phyloP scores from a whole-genome alignment of 768 basidiomycete species.

The Asterophora lycoperdoides region DNA sequence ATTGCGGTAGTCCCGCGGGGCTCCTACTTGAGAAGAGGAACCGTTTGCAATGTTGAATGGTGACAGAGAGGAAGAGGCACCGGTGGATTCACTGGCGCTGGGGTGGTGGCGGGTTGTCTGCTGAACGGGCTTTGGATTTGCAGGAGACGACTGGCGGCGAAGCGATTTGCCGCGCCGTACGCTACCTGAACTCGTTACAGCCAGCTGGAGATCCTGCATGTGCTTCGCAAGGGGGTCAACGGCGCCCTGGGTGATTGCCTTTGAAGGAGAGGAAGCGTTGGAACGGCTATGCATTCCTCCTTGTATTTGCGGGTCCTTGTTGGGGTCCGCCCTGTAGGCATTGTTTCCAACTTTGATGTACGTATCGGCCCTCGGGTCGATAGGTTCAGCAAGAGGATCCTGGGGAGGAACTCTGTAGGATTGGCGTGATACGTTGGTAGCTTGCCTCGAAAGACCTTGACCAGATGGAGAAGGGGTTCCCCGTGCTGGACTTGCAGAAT shows the following conservation, averaged over 20 bases:
- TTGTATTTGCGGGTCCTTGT: conserved; percentile 57
- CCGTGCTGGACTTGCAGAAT: conserved; percentile 18
- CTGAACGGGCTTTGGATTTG: conserved; percentile 20
- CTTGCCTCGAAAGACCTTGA: conserved; percentile 12
- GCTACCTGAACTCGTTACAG: conserved; percentile 42
- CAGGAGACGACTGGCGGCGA: conserved; percentile 25
- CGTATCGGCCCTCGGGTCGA: conserved; percentile 60
- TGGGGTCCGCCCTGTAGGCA: conserved; percentile 63
- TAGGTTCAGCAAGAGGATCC: conserved; percentile 53
- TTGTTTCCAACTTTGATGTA: conserved; percentile 68
- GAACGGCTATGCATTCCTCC: conserved; percentile 24
- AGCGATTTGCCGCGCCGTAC: conserved; percentile 40
- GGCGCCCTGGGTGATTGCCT: conserved; percentile 23
- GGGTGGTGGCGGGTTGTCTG: conserved; percentile 22
- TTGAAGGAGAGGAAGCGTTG: conserved; percentile 25
- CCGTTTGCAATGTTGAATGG: conserved; percentile 21
- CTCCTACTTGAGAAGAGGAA: conserved; percentile 25
- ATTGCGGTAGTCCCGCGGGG: conserved; percentile 63
- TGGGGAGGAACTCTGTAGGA: conserved; percentile 26
- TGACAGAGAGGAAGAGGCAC: conserved; percentile 29
- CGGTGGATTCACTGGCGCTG: conserved; percentile 17
- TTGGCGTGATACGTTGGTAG: conserved; percentile 17
- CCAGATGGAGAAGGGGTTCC: conserved; percentile 17
- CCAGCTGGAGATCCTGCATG: conserved; percentile 54
- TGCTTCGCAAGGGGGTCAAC: conserved; percentile 67